Conservation (phyloP, 805 yeast genomes). For the Yamadazyma akitaensis region DNA sequence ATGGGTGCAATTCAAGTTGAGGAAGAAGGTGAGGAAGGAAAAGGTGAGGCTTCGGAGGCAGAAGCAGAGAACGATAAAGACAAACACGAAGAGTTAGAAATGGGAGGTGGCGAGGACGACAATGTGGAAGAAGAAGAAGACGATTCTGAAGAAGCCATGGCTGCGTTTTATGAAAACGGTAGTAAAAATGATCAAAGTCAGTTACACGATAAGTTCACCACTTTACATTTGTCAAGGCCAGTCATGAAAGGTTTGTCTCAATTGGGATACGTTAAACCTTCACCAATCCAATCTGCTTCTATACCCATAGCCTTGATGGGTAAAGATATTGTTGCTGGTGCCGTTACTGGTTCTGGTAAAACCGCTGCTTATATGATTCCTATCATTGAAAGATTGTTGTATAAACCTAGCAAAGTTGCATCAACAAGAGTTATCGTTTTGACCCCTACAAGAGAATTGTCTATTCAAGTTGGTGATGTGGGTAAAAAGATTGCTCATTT, state of each 20-base stretch:
- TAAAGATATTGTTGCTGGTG: conserved; percentile 97
- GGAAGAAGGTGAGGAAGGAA: conserved; percentile 18
- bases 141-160: conserved; percentile 80
- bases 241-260: conserved; percentile 76
- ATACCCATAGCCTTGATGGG: conserved; percentile 93
- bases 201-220: conserved; percentile 64
- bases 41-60: conserved; percentile 17
- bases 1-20: conserved; percentile 26
- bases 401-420: conserved; percentile 81
- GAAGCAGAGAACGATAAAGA: conserved; percentile 23
- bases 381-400: conserved; percentile 84
- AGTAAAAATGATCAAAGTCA: conserved; percentile 42
- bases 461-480: conserved; percentile 93
- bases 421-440: conserved; percentile 88
- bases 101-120: conserved; percentile 16
- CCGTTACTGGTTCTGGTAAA: conserved; percentile 99
- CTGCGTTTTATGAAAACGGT: conserved; percentile 62
- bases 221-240: conserved; percentile 84
- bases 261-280: conserved; percentile 82
- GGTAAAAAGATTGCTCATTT: conserved; percentile 80
- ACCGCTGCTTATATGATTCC: conserved; percentile 99
- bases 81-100: conserved; percentile 22
- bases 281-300: conserved; percentile 90
- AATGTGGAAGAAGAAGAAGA: conserved; percentile 41
- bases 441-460: conserved; percentile 96